Conservation (phyloP, 1,284 basidiomycete genomes). For the Neonothopanus nambi region DNA sequence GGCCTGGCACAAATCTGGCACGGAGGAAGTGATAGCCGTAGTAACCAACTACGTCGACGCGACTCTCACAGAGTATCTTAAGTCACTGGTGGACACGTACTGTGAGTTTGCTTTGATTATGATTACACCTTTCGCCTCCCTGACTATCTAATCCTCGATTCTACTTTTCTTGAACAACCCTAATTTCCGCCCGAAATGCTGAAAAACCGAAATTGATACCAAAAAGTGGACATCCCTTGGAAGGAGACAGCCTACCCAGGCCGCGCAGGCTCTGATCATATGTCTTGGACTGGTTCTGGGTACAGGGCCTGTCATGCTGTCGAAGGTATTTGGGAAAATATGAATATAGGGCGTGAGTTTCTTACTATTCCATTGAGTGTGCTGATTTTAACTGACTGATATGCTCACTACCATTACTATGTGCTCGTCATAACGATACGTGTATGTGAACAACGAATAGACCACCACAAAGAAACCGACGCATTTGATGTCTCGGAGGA, state of each 20-base stretch:
- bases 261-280: conserved; percentile 41
- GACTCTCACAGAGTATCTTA: conserved; percentile 16
- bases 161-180: too few species aligned
- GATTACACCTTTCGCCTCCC: neutral
- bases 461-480: conserved; percentile 44
- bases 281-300: conserved; percentile 41
- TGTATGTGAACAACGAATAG: too few species aligned
- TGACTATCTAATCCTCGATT: too few species aligned
- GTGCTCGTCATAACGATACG: too few species aligned
- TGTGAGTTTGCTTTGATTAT: conserved; percentile 8
- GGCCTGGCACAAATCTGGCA: conserved; percentile 34
- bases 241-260: conserved; percentile 14
- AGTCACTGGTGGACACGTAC: conserved; percentile 18
- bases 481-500: conserved; percentile 41
- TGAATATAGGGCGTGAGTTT: conserved; percentile 15
- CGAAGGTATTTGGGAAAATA: conserved; percentile 18
- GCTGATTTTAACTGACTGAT: too few species aligned
- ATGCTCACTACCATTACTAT: too few species aligned
- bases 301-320: conserved; percentile 40
- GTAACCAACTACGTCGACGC: conserved; percentile 15
- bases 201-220: too few species aligned
- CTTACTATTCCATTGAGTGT: too few species aligned
- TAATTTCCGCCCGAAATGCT: too few species aligned
- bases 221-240: conserved; percentile 21
- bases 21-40: conserved; percentile 19